phyloP scores from a whole-genome alignment of 83 land plant genomes.

The Picea engelmannii region DNA sequence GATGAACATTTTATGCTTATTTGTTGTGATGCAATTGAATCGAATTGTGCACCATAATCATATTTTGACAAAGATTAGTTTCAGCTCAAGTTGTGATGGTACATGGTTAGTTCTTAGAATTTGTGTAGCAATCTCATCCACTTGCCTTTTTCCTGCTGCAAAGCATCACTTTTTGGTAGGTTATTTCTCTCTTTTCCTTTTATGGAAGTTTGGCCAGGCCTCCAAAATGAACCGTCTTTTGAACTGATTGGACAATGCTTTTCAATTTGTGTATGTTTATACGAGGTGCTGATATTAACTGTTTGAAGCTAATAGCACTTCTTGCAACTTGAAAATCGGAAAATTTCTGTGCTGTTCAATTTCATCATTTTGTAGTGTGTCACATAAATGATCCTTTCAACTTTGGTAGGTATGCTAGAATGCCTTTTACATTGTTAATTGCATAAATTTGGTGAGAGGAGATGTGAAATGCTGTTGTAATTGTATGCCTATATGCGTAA shows the following conservation, averaged over 20 bases:
- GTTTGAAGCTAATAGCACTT: not conserved
- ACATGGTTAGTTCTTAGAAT: not conserved
- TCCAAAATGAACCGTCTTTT: too few relatives aligned
- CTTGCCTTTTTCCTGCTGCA: not conserved
- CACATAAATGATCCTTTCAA: not conserved
- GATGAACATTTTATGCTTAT: not conserved
- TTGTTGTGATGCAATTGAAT: not conserved
- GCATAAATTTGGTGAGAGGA: not conserved
- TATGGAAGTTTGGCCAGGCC: not conserved
- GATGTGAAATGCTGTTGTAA: not conserved
- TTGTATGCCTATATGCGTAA: not conserved
- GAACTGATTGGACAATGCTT: not conserved
- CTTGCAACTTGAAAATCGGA: not conserved
- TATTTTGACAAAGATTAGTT: not conserved
- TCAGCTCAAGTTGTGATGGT: conserved; percentile 1
- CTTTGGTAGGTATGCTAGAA: too few relatives aligned
- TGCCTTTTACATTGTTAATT: not conserved
- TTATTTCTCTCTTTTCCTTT: not conserved
- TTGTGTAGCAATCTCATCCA: not conserved
- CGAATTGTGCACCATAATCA: too few relatives aligned
- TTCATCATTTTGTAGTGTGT: not conserved
- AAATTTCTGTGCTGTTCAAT: not conserved
- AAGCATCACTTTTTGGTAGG: not conserved
- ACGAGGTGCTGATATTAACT: not conserved
- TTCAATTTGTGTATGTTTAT: not conserved